These are phyloP conservation scores for Suhomyces pyralidae DNA, from an alignment of 805 yeast genomes.

Conservation along the genomic window DNA sequence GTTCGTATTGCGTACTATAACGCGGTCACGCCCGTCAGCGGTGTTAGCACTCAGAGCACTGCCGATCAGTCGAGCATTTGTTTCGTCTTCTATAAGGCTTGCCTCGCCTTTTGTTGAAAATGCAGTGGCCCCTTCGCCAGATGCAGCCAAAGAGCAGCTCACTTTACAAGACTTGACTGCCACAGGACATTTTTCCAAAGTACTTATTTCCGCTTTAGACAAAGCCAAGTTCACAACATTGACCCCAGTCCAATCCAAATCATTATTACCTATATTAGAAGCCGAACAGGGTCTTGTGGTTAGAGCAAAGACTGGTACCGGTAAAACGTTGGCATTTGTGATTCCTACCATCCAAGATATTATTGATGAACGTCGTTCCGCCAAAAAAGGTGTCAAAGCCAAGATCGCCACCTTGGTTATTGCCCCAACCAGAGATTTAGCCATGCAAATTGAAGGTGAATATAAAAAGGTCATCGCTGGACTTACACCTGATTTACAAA, in stretches of 20 bases:
- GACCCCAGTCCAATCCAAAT: conserved; percentile 67
- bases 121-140: neutral
- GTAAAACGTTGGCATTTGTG: conserved; percentile 87
- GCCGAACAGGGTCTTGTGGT: conserved; percentile 68
- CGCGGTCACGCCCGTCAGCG: neutral
- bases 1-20: neutral
- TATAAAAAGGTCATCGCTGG: conserved; percentile 42
- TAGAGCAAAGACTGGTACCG: conserved; percentile 93
- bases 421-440: conserved; percentile 90
- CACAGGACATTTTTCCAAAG: conserved; percentile 3
- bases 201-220: conserved; percentile 27
- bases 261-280: conserved; percentile 56
- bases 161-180: conserved; percentile 3
- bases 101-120: neutral
- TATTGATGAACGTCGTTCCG: conserved; percentile 31
- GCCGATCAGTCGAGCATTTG: neutral
- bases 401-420: conserved; percentile 54
- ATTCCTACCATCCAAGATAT: conserved; percentile 70
- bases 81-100: neutral
- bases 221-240: conserved; percentile 48
- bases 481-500: conserved; percentile 16
- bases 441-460: conserved; percentile 74
- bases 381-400: conserved; percentile 9
- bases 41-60: neutral
- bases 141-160: conserved; percentile 1